Base-by-base conservation (phyloP, 2,329 filamentous ascomycete species). In the Aspergillus phoenicis region DNA sequence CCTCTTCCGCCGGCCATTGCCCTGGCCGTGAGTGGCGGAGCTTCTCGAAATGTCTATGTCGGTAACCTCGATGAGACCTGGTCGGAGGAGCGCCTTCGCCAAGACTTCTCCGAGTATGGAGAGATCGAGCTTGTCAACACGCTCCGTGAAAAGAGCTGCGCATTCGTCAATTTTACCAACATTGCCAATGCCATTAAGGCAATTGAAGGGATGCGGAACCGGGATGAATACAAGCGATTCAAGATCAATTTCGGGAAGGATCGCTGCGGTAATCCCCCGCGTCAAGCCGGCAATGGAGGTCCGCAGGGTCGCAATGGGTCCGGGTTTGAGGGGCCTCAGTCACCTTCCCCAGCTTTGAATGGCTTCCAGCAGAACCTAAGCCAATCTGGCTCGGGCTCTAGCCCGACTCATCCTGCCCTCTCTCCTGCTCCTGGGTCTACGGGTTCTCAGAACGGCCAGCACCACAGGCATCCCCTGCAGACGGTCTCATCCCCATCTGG, bases 241-340 rank as follows among this genome's bases (percentile, higher is more conserved):
- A 99, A 99, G 85, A 94, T 99, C 77, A 99, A 99, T 82, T 99
- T 99, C 75, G 95, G 95, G 78, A 99, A 99, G 82, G 95, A 99
- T 75, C 89, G 95, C 59, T 99, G 95, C 72, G 95, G 95, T 68
- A 99, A 99, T 80, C 90, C 95, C 56, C 95, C 95, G 48, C 89
- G 95, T 62, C 95, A 98, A 80, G 85, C 91, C 67, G 87, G 89
- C 75, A 85, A 83, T 66, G 82, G 83, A 67, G 81, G 89, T 67
- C 82, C 84, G 57, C 85, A 89, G 72, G 89, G 89, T 60, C 90
- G 91, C 57, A 86, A 79, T 81, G 68, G 85, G 81, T 71, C 71
- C 61, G 71, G 75, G n/a, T 68, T 81, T 17, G 85, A 87, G 59
- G 83, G 82, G 38, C 75, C 83, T 33, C 80, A 82, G 62, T 86